phyloP scores from a whole-genome alignment of 495 filamentous ascomycete species.

The Tuber umbilicatum region DNA sequence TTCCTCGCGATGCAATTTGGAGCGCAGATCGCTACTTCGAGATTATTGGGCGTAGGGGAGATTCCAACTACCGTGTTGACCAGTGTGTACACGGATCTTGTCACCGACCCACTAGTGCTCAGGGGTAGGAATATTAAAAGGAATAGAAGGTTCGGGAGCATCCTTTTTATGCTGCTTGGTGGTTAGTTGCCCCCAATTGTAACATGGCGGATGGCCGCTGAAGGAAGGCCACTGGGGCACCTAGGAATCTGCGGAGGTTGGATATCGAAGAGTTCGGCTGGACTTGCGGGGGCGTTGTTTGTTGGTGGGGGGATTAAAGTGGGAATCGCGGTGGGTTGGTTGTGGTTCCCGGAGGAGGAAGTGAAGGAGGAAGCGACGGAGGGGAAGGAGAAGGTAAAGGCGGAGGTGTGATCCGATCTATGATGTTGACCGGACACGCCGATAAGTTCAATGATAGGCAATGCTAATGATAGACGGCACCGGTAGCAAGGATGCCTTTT shows the following conservation, averaged over 20 bases:
- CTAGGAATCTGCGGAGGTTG: conserved; percentile 54
- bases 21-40: conserved; percentile 60
- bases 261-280: conserved; percentile 53
- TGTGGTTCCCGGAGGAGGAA: background rate
- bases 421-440: background rate
- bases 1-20: conserved; percentile 66
- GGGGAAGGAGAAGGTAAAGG: background rate
- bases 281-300: conserved; percentile 55
- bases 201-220: background rate
- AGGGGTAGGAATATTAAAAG: conserved; percentile 55
- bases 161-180: conserved; percentile 54
- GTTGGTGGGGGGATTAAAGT: conserved; percentile 54
- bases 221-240: background rate
- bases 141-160: conserved; percentile 55
- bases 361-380: background rate
- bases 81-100: conserved; percentile 62
- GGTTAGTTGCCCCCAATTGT: conserved; percentile 33
- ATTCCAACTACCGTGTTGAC: conserved; percentile 70
- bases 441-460: background rate
- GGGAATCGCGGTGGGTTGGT: conserved; percentile 30
- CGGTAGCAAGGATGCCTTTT: background rate
- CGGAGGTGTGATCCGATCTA: background rate
- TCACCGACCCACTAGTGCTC: conserved; percentile 53
- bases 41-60: conserved; percentile 59
- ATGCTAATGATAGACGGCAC: background rate